These are phyloP conservation scores for Cercospora sesami DNA, from an alignment of 2,329 filamentous ascomycete genomes.

Conservation along the genomic window DNA sequence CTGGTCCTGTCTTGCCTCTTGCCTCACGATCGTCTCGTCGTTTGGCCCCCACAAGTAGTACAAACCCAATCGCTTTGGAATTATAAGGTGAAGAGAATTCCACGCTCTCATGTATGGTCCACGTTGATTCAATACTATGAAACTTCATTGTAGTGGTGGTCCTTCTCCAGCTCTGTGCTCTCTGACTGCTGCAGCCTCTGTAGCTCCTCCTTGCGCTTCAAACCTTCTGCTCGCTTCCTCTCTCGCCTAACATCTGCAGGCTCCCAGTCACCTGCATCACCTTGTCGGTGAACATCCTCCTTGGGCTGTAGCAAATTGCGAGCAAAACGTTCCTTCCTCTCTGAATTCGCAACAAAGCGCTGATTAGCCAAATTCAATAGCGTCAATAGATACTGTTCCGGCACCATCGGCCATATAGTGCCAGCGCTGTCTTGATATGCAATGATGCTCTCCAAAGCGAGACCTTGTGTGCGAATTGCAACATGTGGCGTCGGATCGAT, in stretches of 20 bases:
- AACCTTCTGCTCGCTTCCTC: conserved; percentile 46
- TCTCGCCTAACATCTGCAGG: conserved; percentile 41
- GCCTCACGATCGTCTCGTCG: not conserved
- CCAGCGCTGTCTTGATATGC: conserved; percentile 53
- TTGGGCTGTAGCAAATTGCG: conserved; percentile 46
- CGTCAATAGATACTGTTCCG: conserved; percentile 65
- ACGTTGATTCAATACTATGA: not conserved
- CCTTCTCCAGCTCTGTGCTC: not conserved
- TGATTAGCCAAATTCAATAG: conserved; percentile 72
- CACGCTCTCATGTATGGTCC: not conserved
- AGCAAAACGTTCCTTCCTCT: conserved; percentile 66
- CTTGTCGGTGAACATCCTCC: conserved; percentile 28
- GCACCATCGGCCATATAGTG: conserved; percentile 58
- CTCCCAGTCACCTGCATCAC: conserved; percentile 43
- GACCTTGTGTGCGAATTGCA: conserved; percentile 78
- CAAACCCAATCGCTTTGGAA: not conserved
- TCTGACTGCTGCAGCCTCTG: not conserved
- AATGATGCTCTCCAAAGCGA: conserved; percentile 78
- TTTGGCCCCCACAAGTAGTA: not conserved
- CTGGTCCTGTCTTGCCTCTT: not conserved
- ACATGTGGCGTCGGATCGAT: conserved; percentile 65
- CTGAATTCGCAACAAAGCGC: conserved; percentile 68
- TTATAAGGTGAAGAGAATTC: not conserved
- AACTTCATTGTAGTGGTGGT: not conserved
- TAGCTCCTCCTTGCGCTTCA: conserved; percentile 45